Evolutionary conservation across 2,329 filamentous ascomycete genomes (phyloP), one percentile per base, ranked within the genome.

Genomic region (Dactylonectria estremocensis): DNA sequence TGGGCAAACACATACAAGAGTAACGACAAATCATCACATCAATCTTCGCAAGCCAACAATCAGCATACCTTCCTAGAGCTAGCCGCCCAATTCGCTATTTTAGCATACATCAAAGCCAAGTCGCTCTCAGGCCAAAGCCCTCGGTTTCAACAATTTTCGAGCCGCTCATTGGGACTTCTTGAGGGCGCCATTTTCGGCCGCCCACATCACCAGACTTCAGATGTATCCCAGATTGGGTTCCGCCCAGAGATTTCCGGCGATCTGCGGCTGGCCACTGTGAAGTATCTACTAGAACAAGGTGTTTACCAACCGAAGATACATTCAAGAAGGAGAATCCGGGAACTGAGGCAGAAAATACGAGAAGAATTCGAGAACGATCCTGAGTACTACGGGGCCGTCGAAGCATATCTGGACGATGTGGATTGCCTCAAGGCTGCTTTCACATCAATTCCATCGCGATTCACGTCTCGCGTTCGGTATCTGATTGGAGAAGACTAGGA

Each of bases 51-150:
- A 22, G 8, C 10, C 5, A 13, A 13, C 50, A 13, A 7, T 8
- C 16, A 53, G 20, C 7, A 28, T 18, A 35, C 50, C 5, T 35
- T 53, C 6, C 13, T 53, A 6, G 50, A n/a, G 8, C 28, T 53
- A 14, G 14, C 50, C 20, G 50, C 50, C 7, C 50, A 35, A 16
- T 53, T 53, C 28, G 5, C 50, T 33, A 53, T 53, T 3, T n/a
- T 53, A 1, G 24, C 50, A 7, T 53, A 53, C 22, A 33, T 53
- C 20, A 53, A 53, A 53, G 50, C 16, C 50, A 53, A 31, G 11
- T 10, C 6, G 14, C 6, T 40, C 11, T 40, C 37, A 14, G 37
- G 11, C 37, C 6, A 40, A 14, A 40, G 37, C 5, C 7, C 14
- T 10, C 37, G 6, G 6, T 40, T 4, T 14, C 37, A 40, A 16